phyloP scores from a whole-genome alignment of 257 asterid genomes.

The Nicotiana sylvestris region DNA sequence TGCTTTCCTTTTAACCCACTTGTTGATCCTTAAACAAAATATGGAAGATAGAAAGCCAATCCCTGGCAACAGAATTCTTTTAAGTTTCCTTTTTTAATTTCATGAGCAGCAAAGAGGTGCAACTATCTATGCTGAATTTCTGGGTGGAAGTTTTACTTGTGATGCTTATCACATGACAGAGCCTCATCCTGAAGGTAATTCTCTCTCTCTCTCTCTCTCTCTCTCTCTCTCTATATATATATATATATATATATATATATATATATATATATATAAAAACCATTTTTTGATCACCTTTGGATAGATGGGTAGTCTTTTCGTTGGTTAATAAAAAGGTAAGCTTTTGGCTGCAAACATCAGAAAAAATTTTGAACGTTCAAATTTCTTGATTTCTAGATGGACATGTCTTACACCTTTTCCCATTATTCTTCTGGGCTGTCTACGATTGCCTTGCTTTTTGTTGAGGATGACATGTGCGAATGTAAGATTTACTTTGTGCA shows the following conservation, averaged over 20 bases:
- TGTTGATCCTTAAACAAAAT: constrained; percentile 2
- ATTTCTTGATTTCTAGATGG: background rate
- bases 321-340: background rate
- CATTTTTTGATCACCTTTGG: too few relatives aligned
- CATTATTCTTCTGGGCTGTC: background rate
- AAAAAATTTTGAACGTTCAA: background rate
- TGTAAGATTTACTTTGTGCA: constrained; percentile 1
- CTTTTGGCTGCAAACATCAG: background rate
- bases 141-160: constrained; percentile 96
- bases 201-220: background rate
- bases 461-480: background rate
- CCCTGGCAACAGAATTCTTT: constrained; percentile 7
- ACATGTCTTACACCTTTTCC: background rate
- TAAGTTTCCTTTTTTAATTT: constrained; percentile 11
- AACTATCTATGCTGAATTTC: constrained; percentile 86
- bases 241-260: background rate
- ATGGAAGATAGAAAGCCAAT: background rate
- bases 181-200: constrained; percentile 93
- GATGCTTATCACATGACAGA: constrained; percentile 99
- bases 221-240: background rate
- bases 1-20: background rate
- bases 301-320: too few relatives aligned
- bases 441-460: background rate
- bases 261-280: background rate
- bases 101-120: constrained; percentile 82